Percentiles rank a stretch among this genome's conserved stretches.
phyloP scores from a whole-genome alignment of 1,284 basidiomycete genomes.

The Laetiporus sulphureus region DNA sequence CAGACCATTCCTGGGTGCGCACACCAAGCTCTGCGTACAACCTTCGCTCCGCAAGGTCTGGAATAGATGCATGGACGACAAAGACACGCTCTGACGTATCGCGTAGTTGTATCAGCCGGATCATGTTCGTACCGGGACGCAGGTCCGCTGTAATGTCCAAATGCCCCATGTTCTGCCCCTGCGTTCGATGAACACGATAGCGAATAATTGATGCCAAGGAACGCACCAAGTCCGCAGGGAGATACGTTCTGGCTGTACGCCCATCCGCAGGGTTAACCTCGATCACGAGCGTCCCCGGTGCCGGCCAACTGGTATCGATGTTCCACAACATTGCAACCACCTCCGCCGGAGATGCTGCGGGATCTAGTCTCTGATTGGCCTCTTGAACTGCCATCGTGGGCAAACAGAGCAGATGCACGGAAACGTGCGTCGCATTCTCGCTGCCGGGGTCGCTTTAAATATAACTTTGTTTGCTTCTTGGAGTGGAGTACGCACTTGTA shows the following conservation, averaged over 20 bases:
- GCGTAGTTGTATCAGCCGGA: constrained; percentile 40
- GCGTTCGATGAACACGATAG: too few relatives aligned
- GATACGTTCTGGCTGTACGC: constrained; percentile 24
- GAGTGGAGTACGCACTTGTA: constrained; percentile 20
- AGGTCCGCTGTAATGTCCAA: constrained; percentile 35
- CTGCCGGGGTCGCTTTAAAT: too few relatives aligned
- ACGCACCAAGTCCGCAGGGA: constrained; percentile 31
- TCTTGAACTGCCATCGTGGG: constrained; percentile 23
- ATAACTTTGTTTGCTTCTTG: too few relatives aligned
- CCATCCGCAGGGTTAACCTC: constrained; percentile 31
- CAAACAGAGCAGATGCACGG: constrained; percentile 36
- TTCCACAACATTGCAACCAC: constrained; percentile 27
- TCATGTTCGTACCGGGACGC: constrained; percentile 33
- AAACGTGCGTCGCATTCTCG: constrained; percentile 19
- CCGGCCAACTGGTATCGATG: constrained; percentile 41
- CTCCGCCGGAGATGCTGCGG: constrained; percentile 21
- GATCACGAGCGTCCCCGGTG: constrained; percentile 37
- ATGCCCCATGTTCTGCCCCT: constrained; percentile 20
- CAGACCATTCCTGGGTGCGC: constrained; percentile 3
- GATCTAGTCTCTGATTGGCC: constrained; percentile 20
- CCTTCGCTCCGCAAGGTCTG: constrained; percentile 8
- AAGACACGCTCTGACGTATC: constrained; percentile 35
- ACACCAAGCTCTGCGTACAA: background rate
- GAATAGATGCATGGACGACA: constrained; percentile 28
- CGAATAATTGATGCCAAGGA: background rate